Evolutionary conservation across 2,329 filamentous ascomycete species (phyloP).

Genomic region (Sporothrix brasiliensis): DNA sequence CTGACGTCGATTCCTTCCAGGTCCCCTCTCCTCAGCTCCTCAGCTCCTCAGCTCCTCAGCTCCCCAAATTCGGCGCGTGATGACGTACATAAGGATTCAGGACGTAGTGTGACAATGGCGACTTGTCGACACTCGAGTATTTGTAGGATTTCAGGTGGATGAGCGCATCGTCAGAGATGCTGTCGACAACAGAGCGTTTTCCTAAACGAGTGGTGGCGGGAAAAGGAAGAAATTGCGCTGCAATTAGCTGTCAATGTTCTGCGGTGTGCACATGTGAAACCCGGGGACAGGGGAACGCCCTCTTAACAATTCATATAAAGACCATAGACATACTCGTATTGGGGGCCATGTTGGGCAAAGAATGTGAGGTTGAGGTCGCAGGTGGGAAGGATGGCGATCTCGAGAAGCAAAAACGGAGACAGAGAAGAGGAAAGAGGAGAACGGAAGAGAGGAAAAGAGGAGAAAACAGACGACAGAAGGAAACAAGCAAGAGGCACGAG

Average conservation of each 20-base stretch:
- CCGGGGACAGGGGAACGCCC: not conserved
- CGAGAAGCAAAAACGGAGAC: not conserved
- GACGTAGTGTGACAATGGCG: slow-evolving; percentile 88
- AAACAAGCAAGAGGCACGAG: not conserved
- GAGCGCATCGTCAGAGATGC: slow-evolving; percentile 87
- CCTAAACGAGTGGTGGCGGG: slow-evolving; percentile 41
- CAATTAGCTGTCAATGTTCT: slow-evolving; percentile 25
- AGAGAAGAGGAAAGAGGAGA: not conserved
- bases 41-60: not conserved
- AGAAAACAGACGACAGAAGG: not conserved
- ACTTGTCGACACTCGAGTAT: slow-evolving; percentile 96
- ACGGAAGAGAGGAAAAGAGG: slow-evolving; percentile 2
- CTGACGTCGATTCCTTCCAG: slow-evolving; percentile 4
- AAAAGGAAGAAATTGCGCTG: slow-evolving; percentile 19
- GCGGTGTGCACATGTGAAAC: slow-evolving; percentile 28
- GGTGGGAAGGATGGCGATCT: slow-evolving; percentile 17
- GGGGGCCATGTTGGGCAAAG: slow-evolving; percentile 43
- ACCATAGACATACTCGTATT: slow-evolving; percentile 43
- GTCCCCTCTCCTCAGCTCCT: not conserved
- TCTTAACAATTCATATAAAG: not conserved
- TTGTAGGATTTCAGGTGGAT: slow-evolving; percentile 93
- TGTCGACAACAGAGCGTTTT: slow-evolving; percentile 63
- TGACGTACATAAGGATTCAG: slow-evolving; percentile 86
- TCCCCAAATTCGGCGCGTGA: not conserved
- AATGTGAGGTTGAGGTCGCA: slow-evolving; percentile 5